Percentiles rank a stretch among this genome's conserved stretches.
phyloP scores from a whole-genome alignment of 2,329 filamentous ascomycete species.

The Aspergillus phoenicis region DNA sequence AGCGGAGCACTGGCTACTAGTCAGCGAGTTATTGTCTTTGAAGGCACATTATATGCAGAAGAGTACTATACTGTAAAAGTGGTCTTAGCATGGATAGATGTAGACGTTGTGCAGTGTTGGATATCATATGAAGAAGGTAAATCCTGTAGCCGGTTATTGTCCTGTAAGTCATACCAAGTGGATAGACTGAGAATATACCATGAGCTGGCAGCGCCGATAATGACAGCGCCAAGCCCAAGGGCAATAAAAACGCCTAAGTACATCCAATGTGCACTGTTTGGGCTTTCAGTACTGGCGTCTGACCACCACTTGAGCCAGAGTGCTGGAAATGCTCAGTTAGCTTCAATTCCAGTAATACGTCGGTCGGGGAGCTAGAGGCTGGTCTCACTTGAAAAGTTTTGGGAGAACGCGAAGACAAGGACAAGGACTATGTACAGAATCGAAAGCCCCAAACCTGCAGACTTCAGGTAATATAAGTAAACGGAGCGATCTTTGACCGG shows the following conservation, averaged over 20 bases:
- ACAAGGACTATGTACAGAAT: not conserved
- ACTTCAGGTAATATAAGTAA: not conserved
- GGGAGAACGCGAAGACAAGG: not conserved
- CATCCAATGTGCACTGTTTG: not conserved
- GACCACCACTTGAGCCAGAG: constrained; percentile 2
- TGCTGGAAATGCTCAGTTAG: not conserved
- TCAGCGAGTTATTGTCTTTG: not conserved
- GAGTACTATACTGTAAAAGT: not conserved
- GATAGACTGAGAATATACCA: not conserved
- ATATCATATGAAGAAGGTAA: not conserved
- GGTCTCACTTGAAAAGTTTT: not conserved
- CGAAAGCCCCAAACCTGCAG: not conserved
- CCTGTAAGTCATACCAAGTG: no score
- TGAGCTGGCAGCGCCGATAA: not conserved
- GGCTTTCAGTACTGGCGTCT: not conserved
- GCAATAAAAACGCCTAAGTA: not conserved
- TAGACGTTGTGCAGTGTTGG: not conserved
- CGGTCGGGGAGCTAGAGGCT: no score
- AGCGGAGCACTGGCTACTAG: not conserved
- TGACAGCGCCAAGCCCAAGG: not conserved
- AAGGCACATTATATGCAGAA: not conserved
- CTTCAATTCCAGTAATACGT: no score
- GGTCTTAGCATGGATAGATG: not conserved
- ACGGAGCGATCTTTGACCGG: not conserved
- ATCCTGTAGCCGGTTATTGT: not conserved